These are phyloP conservation scores for Botrytis pseudocinerea DNA, from an alignment of 2,329 filamentous ascomycete genomes.

Conservation along the genomic window DNA sequence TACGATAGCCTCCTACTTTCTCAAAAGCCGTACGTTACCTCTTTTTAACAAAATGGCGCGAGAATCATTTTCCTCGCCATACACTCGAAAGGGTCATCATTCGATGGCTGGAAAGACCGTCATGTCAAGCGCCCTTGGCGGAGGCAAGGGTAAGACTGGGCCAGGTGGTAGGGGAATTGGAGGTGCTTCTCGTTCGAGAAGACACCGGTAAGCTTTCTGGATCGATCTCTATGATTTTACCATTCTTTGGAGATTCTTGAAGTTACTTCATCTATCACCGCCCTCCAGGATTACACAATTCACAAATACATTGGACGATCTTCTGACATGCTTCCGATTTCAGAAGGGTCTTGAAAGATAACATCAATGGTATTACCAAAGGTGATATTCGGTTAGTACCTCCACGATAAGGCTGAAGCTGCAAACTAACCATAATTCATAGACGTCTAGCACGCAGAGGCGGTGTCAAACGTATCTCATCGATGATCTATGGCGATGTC, in stretches of 20 bases:
- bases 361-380: constrained; percentile 54
- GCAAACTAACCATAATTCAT: background rate
- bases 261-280: background rate
- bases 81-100: background rate
- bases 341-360: constrained; percentile 53
- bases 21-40: background rate
- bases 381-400: constrained; percentile 52
- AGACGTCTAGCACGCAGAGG: constrained; percentile 72
- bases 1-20: background rate
- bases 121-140: background rate
- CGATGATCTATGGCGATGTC: constrained; percentile 61
- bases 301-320: background rate
- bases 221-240: background rate
- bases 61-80: background rate
- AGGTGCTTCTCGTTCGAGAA: constrained; percentile 21
- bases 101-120: constrained; percentile 12
- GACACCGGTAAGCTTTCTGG: constrained; percentile 18
- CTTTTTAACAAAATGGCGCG: background rate
- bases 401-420: background rate
- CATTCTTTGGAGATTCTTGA: background rate
- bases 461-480: constrained; percentile 73
- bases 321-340: constrained; percentile 10
- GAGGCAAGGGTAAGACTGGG: constrained; percentile 27
- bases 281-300: background rate
- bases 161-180: constrained; percentile 23